These are phyloP conservation scores for Ceratocystis papillata DNA, from an alignment of 2,329 filamentous ascomycete species.

Conservation along the genomic window DNA sequence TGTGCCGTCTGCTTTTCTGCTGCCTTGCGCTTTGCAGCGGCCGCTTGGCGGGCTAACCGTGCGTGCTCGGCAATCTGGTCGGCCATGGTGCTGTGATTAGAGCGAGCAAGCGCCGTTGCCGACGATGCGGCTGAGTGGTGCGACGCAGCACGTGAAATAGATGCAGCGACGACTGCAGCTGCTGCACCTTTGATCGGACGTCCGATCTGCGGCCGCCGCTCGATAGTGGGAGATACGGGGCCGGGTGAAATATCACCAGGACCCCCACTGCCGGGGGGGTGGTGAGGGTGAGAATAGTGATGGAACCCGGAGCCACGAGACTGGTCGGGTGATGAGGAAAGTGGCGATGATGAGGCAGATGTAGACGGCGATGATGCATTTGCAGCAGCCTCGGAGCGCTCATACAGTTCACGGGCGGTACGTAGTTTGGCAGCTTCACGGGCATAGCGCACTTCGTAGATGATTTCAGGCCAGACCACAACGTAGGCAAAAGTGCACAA, in stretches of 20 bases:
- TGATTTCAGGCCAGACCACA: constrained; percentile 69
- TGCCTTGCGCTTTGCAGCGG: constrained; percentile 44
- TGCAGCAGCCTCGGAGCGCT: constrained; percentile 19
- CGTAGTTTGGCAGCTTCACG: constrained; percentile 55
- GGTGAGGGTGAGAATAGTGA: neutral
- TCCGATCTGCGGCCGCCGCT: constrained; percentile 22
- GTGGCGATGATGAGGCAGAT: neutral
- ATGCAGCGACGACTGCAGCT: constrained; percentile 24
- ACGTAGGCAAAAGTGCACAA: constrained; percentile 86
- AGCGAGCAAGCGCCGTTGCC: constrained; percentile 24
- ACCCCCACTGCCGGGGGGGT: constrained; percentile 20
- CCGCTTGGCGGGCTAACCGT: constrained; percentile 48
- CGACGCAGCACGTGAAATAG: constrained; percentile 18
- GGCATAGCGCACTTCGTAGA: constrained; percentile 65
- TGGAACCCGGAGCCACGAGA: neutral
- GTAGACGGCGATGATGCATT: constrained; percentile 26
- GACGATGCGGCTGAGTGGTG: constrained; percentile 18
- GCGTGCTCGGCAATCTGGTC: constrained; percentile 51
- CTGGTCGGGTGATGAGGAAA: constrained; percentile 7
- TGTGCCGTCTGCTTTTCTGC: constrained; percentile 48
- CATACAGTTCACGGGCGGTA: constrained; percentile 22
- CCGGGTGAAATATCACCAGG: constrained; percentile 17
- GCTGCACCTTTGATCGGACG: constrained; percentile 26
- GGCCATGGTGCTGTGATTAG: constrained; percentile 34
- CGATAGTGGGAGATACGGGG: constrained; percentile 11